Percentiles rank a stretch among this genome's conserved stretches.
Evolutionary conservation across 1,284 basidiomycete species (phyloP).

Genomic region (Cutaneotrichosporon dermatis): DNA sequence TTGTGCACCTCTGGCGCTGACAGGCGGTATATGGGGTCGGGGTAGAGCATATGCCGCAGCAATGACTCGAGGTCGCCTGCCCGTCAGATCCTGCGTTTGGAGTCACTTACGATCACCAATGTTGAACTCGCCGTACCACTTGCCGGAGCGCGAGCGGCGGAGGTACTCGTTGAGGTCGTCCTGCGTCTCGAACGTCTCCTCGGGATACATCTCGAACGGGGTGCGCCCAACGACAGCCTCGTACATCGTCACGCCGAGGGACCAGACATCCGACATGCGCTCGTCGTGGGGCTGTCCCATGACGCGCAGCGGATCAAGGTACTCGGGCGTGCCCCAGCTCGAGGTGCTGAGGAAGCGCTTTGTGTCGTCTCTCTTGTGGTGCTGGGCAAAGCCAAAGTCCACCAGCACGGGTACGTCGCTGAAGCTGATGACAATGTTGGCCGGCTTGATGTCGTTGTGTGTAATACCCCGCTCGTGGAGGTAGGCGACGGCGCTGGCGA

Average conservation of each 20-base stretch:
- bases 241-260: constrained; percentile 81
- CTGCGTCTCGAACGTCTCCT: constrained; percentile 73
- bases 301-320: constrained; percentile 82
- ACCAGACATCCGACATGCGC: constrained; percentile 86
- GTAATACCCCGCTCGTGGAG: constrained; percentile 80
- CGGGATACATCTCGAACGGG: constrained; percentile 78
- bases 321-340: constrained; percentile 88
- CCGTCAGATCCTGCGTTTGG: constrained; percentile 3
- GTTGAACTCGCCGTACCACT: constrained; percentile 73
- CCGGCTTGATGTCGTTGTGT: constrained; percentile 95
- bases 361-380: constrained; percentile 10
- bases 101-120: constrained; percentile 57
- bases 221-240: constrained; percentile 86
- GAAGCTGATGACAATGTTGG: constrained; percentile 75
- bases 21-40: constrained; percentile 38
- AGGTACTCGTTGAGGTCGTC: constrained; percentile 77
- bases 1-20: constrained; percentile 42
- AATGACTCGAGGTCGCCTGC: constrained; percentile 34
- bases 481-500: constrained; percentile 82
- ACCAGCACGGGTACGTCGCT: constrained; percentile 74
- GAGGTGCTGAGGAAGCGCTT: constrained; percentile 76
- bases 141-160: constrained; percentile 68
- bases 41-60: constrained; percentile 41
- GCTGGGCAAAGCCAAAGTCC: constrained; percentile 88
- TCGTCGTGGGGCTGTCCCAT: constrained; percentile 82